Percentiles rank a stretch among this genome's conserved stretches.
Evolutionary conservation across 192 early-diverging fungal species (phyloP).

Genomic region (Cladochytrium replicatum): DNA sequence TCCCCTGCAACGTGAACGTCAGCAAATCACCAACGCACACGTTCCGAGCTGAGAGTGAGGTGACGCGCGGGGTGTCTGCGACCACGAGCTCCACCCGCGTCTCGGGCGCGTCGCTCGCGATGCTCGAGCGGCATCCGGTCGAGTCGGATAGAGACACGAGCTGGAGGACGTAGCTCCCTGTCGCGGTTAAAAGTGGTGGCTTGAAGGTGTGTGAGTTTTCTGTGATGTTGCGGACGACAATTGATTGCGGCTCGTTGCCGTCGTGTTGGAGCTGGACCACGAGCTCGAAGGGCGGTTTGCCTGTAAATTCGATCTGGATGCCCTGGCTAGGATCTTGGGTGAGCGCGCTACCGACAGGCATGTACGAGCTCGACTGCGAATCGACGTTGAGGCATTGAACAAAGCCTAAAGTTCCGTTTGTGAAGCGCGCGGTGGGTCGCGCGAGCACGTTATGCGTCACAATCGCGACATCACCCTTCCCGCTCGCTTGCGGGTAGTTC

Average conservation of each 20-base stretch:
- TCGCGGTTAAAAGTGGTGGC: constrained; percentile 14
- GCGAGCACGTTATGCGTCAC: constrained; percentile 16
- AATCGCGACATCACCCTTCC: no score
- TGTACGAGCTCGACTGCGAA: no score
- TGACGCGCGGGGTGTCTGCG: constrained; percentile 36
- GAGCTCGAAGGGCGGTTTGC: constrained; percentile 27
- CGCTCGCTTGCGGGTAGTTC: no score
- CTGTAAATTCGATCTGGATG: constrained; percentile 22
- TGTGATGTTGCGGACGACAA: constrained; percentile 14
- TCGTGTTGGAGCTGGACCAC: constrained; percentile 33
- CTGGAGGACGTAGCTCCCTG: constrained; percentile 29
- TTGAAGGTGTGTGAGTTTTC: constrained; percentile 13
- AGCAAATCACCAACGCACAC: constrained; percentile 63
- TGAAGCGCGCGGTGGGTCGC: constrained; percentile 28
- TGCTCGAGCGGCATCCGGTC: constrained; percentile 19
- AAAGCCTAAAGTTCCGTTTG: constrained; percentile 15
- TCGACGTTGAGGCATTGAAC: constrained; percentile 27
- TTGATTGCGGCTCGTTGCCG: constrained; percentile 18
- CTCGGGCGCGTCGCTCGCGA: not conserved
- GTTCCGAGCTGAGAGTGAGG: constrained; percentile 8
- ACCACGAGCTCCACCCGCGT: constrained; percentile 19
- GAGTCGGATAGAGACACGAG: constrained; percentile 27
- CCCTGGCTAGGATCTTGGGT: constrained; percentile 22
- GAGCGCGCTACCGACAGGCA: no score
- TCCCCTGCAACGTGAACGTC: constrained; percentile 53